phyloP scores from a whole-genome alignment of 2,329 filamentous ascomycete genomes.

The Pyrenochaeta sp. region DNA sequence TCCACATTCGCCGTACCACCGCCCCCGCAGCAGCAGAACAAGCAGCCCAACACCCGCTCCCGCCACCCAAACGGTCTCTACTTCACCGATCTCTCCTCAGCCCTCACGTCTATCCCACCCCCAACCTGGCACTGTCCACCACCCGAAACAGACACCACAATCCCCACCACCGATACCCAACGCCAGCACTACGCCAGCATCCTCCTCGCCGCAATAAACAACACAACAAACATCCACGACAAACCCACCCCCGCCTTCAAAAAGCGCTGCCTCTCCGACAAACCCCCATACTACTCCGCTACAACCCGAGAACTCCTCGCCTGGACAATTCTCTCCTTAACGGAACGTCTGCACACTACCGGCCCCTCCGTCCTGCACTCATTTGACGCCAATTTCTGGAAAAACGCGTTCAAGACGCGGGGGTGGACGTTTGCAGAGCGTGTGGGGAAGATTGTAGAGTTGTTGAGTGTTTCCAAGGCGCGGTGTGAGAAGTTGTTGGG shows the following conservation, averaged over 20 bases:
- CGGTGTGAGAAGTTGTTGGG: conserved; percentile 10
- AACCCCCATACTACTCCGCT: neutral
- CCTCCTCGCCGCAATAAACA: conserved; percentile 12
- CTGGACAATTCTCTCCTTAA: conserved; percentile 6
- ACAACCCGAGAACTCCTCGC: conserved; percentile 2
- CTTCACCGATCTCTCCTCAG: neutral
- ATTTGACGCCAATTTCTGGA: neutral
- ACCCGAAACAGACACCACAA: conserved; percentile 1
- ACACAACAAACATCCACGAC: conserved; percentile 1
- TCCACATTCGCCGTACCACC: neutral
- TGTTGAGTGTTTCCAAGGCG: conserved; percentile 6
- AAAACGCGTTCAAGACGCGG: neutral
- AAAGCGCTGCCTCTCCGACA: neutral
- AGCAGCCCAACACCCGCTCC: neutral
- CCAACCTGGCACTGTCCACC: conserved; percentile 5
- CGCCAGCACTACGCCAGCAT: conserved; percentile 4
- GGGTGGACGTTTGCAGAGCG: conserved; percentile 5
- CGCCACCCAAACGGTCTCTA: neutral
- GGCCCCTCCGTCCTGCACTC: neutral
- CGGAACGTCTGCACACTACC: conserved; percentile 1
- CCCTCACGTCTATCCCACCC: neutral
- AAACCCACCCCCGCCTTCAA: neutral
- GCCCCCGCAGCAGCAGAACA: neutral
- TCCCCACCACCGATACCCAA: conserved; percentile 3
- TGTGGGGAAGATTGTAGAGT: neutral